Evolutionary conservation across 768 basidiomycete genomes (phyloP).

Genomic region (Boletus rubescentipes): DNA sequence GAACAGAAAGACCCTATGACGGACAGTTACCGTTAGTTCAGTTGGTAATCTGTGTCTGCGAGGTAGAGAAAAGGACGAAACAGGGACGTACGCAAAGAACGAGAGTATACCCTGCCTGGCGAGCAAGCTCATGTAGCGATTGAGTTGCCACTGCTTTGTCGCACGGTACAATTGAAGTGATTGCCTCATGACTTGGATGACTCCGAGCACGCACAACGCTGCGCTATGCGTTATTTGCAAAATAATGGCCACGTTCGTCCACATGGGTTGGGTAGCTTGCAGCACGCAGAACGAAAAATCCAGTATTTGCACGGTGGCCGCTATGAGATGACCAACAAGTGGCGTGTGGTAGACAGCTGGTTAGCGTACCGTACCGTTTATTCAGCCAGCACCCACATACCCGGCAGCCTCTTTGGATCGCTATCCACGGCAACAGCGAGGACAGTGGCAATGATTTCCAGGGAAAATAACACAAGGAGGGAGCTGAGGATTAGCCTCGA

Average conservation of each 20-base stretch:
- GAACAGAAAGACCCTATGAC: neutral
- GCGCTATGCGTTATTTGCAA: neutral
- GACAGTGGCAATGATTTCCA: neutral
- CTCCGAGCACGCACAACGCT: neutral
- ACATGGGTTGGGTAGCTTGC: neutral
- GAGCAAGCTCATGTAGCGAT: neutral
- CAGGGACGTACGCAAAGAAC: neutral
- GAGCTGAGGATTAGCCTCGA: neutral
- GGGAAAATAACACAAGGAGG: neutral
- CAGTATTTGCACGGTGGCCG: neutral
- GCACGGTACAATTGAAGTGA: neutral
- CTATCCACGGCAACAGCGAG: neutral
- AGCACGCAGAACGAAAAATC: neutral
- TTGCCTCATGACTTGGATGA: neutral
- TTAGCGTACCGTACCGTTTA: neutral
- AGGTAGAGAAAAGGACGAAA: neutral
- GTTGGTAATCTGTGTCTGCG: neutral
- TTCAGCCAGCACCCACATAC: neutral
- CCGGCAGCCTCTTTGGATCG: neutral
- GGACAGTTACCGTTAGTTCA: too few species aligned
- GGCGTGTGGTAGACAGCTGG: neutral
- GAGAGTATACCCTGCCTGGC: neutral
- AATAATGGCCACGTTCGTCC: neutral
- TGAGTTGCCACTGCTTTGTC: neutral
- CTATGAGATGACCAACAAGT: neutral